phyloP scores from a whole-genome alignment of 257 asterid species.

The Parsonsia alboflavescens region DNA sequence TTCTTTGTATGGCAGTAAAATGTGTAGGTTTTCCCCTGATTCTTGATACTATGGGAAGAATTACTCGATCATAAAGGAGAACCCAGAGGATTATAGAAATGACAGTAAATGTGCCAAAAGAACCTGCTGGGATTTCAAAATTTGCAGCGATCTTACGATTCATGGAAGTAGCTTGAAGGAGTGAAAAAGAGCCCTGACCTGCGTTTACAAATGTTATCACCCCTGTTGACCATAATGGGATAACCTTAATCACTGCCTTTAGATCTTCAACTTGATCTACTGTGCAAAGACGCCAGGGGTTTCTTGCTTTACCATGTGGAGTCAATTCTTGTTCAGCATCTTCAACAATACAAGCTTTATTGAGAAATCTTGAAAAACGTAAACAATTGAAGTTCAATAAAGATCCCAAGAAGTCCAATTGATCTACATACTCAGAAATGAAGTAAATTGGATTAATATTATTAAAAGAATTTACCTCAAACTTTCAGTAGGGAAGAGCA shows the following conservation, averaged over 20 bases:
- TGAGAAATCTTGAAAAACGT: constrained; percentile 37
- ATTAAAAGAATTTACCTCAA: constrained; percentile 31
- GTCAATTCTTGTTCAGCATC: constrained; percentile 38
- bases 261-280: constrained; percentile 76
- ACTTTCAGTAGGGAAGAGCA: constrained; percentile 40
- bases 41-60: neutral
- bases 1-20: neutral
- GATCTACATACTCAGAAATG: too few relatives aligned
- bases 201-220: constrained; percentile 42
- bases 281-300: constrained; percentile 67
- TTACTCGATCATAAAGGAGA: neutral
- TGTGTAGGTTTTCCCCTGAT: neutral
- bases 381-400: neutral
- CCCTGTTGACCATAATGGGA: constrained; percentile 77
- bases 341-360: constrained; percentile 47
- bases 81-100: neutral
- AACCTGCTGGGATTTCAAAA: constrained; percentile 29
- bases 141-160: constrained; percentile 38
- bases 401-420: neutral
- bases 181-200: constrained; percentile 55
- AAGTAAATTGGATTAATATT: neutral
- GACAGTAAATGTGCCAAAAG: neutral
- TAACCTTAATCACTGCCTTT: constrained; percentile 46
- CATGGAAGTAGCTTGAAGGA: constrained; percentile 69
- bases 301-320: constrained; percentile 34